phyloP scores from a whole-genome alignment of 768 basidiomycete genomes.

The Collybia mongolica region DNA sequence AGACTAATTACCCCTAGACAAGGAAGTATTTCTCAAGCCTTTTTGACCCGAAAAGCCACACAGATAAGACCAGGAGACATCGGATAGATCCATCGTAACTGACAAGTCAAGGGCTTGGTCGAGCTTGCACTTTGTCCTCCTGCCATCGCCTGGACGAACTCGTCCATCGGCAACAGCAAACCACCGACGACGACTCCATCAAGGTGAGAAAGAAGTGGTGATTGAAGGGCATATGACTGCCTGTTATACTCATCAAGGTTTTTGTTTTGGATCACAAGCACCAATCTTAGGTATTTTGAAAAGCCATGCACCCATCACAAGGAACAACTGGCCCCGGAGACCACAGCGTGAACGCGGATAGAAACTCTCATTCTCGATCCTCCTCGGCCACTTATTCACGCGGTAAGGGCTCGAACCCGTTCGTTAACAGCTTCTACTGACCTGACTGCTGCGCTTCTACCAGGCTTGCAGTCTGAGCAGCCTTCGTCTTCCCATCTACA shows the following conservation, averaged over 20 bases:
- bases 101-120: conserved; percentile 10
- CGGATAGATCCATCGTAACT: conserved; percentile 16
- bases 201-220: conserved; percentile 21
- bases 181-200: conserved; percentile 22
- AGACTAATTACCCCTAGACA: conserved; percentile 9
- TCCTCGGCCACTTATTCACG: conserved; percentile 18
- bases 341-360: conserved; percentile 21
- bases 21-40: conserved; percentile 5
- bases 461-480: conserved; percentile 6
- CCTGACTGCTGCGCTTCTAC: conserved; percentile 9
- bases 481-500: conserved; percentile 8
- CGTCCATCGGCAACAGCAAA: conserved; percentile 26
- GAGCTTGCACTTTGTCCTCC: conserved; percentile 13
- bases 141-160: conserved; percentile 14
- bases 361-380: conserved; percentile 18
- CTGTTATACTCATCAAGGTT: conserved; percentile 19
- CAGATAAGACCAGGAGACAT: conserved; percentile 9
- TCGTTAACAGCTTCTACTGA: conserved; percentile 1
- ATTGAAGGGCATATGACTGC: conserved; percentile 14
- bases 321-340: conserved; percentile 30
- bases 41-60: conserved; percentile 15
- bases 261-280: conserved; percentile 12
- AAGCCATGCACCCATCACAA: conserved; percentile 31
- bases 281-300: conserved; percentile 5
- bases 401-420: conserved; percentile 15